Evolutionary conservation across 257 asterid species (phyloP).

Genomic region (Ehretia macrophylla): DNA sequence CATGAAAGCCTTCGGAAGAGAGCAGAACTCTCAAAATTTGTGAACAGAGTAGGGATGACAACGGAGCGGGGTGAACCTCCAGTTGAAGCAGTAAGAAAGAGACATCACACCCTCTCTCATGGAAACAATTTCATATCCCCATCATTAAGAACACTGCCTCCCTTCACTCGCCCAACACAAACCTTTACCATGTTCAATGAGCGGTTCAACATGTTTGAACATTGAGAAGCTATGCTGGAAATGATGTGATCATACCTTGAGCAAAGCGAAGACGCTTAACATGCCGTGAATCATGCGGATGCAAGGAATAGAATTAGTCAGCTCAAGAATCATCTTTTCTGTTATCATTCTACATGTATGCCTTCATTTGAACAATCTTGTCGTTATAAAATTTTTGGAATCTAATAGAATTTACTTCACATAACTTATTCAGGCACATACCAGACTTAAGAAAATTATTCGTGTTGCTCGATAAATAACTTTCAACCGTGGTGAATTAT

Average conservation of each 20-base stretch:
- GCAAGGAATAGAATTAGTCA: too few species aligned
- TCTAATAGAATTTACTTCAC: too few species aligned
- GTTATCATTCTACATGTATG: too few species aligned
- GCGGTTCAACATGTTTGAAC: background rate
- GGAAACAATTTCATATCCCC: background rate
- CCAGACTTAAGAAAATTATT: too few species aligned
- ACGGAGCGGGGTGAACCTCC: conserved; percentile 2
- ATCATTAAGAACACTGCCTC: background rate
- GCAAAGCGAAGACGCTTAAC: too few species aligned
- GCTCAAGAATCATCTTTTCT: too few species aligned
- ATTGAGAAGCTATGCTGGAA: background rate
- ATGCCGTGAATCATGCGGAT: too few species aligned
- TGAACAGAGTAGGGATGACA: conserved; percentile 4
- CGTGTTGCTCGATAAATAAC: too few species aligned
- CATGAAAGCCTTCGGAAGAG: conserved; percentile 8
- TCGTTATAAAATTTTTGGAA: too few species aligned
- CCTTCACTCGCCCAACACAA: conserved; percentile 1
- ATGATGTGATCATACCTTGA: background rate
- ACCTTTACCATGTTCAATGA: background rate
- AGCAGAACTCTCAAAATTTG: conserved; percentile 5
- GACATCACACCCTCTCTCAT: conserved; percentile 9
- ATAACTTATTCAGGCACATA: too few species aligned
- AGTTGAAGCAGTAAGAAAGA: conserved; percentile 9
- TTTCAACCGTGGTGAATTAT: too few species aligned
- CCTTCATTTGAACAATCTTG: too few species aligned